Evolutionary conservation across 495 filamentous ascomycete genomes (phyloP).

Genomic region (Antarctomyces pellizariae): DNA sequence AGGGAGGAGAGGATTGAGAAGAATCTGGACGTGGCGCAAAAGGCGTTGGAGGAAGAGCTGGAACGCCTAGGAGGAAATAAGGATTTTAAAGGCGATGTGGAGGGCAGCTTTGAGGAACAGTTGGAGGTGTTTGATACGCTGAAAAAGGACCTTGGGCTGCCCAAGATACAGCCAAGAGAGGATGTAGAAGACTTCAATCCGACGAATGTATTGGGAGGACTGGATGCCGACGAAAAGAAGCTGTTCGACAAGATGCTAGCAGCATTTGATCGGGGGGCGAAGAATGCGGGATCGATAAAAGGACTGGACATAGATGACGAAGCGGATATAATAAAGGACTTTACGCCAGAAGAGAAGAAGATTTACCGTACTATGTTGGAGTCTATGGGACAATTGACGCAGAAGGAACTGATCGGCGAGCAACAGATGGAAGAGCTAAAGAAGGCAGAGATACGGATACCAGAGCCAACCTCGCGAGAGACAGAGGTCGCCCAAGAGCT

Average conservation of each 20-base stretch:
- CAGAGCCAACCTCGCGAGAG: too few species aligned
- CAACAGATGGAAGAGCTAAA: constrained; percentile 3
- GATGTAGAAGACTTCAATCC: too few species aligned
- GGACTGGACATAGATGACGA: background rate
- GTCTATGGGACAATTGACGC: too few species aligned
- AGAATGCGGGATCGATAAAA: background rate
- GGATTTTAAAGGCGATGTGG: constrained; percentile 16
- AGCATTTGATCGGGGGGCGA: constrained; percentile 14
- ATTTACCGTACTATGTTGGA: background rate
- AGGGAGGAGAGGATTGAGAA: constrained; percentile 20
- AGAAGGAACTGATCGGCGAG: background rate
- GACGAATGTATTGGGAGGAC: too few species aligned
- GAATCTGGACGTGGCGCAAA: constrained; percentile 18
- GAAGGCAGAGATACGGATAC: constrained; percentile 6
- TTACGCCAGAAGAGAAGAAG: background rate
- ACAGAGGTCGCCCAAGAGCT: too few species aligned
- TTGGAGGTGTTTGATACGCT: too few species aligned
- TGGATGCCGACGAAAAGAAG: too few species aligned
- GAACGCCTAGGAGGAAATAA: constrained; percentile 16
- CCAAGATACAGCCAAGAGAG: too few species aligned
- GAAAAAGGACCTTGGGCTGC: too few species aligned
- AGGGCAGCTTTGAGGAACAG: constrained; percentile 16
- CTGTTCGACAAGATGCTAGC: constrained; percentile 16
- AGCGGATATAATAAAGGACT: too few species aligned
- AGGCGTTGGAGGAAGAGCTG: constrained; percentile 30